A percentile compares a stretch with the other conserved stretches of the same genome.
phyloP scores from a whole-genome alignment of 176 grass and related monocot species.

The Phragmites australis region DNA sequence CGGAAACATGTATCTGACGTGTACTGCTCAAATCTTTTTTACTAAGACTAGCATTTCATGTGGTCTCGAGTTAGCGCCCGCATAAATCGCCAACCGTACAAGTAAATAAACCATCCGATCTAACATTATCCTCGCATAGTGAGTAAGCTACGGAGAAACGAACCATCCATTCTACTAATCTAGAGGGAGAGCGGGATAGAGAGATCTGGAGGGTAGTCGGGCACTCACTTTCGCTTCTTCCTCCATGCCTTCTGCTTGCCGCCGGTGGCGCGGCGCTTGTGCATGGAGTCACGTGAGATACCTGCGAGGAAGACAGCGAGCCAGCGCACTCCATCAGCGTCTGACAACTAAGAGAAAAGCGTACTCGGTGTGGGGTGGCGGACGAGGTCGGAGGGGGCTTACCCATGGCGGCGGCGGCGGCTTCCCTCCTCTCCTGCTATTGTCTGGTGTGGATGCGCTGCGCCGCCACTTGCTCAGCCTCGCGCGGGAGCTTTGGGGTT shows the following conservation, averaged over 20 bases:
- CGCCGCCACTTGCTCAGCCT: constrained; percentile 15
- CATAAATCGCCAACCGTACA: background rate
- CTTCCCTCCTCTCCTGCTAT: background rate
- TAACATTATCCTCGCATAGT: too few relatives aligned
- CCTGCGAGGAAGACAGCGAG: constrained; percentile 28
- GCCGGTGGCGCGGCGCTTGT: constrained; percentile 83
- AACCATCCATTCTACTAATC: background rate
- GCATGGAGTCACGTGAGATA: constrained; percentile 92
- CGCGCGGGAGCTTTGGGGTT: background rate
- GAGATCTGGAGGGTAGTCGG: background rate
- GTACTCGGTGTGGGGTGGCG: background rate
- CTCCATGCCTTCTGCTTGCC: constrained; percentile 88
- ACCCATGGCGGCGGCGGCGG: constrained; percentile 41
- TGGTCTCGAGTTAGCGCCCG: background rate
- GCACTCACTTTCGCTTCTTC: constrained; percentile 77
- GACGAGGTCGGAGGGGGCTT: background rate
- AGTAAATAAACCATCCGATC: background rate
- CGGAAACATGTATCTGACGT: background rate
- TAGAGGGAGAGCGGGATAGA: background rate
- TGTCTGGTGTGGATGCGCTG: constrained; percentile 25
- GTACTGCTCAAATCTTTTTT: background rate
- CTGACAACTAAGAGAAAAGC: background rate
- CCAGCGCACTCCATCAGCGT: background rate
- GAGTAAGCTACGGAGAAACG: background rate
- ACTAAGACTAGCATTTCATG: background rate